phyloP scores from a whole-genome alignment of 1,284 basidiomycete genomes.

The Ustilago vetiveriae region DNA sequence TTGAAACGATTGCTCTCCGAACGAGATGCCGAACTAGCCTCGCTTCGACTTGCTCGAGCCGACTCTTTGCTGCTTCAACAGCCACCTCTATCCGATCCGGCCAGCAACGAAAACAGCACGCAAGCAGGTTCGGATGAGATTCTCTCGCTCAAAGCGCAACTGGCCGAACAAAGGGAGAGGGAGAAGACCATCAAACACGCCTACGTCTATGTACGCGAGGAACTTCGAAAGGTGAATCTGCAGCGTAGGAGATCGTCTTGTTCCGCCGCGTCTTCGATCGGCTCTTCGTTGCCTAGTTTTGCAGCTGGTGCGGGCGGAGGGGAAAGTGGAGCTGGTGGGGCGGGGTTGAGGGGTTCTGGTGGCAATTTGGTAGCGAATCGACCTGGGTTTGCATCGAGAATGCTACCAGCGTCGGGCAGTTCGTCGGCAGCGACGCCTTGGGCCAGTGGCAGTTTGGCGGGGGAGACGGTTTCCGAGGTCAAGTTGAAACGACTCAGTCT shows the following conservation, averaged over 20 bases:
- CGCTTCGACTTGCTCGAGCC: conserved; percentile 25
- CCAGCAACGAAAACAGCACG: no score
- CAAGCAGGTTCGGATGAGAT: no score
- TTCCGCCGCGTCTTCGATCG: conserved; percentile 4
- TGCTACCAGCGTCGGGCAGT: no score
- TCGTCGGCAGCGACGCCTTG: no score
- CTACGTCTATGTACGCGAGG: conserved; percentile 55
- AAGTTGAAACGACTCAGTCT: conserved; percentile 48
- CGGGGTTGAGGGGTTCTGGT: no score
- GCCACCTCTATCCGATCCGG: neutral
- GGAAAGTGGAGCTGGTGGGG: neutral
- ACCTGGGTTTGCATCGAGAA: no score
- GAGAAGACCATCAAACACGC: conserved; percentile 57
- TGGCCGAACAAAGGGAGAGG: conserved; percentile 43
- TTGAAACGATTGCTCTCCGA: conserved; percentile 27
- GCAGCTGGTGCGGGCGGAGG: neutral
- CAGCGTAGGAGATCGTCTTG: conserved; percentile 46
- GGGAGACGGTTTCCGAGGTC: neutral
- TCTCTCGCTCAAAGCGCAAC: no score
- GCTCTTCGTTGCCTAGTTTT: neutral
- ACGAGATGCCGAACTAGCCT: conserved; percentile 31
- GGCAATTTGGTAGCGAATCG: no score
- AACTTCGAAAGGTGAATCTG: conserved; percentile 48
- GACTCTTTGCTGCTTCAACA: conserved; percentile 31
- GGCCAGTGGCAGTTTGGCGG: no score